Evolutionary conservation across 2,329 filamentous ascomycete genomes (phyloP).

Genomic region (Neodidymelliopsis sp.): DNA sequence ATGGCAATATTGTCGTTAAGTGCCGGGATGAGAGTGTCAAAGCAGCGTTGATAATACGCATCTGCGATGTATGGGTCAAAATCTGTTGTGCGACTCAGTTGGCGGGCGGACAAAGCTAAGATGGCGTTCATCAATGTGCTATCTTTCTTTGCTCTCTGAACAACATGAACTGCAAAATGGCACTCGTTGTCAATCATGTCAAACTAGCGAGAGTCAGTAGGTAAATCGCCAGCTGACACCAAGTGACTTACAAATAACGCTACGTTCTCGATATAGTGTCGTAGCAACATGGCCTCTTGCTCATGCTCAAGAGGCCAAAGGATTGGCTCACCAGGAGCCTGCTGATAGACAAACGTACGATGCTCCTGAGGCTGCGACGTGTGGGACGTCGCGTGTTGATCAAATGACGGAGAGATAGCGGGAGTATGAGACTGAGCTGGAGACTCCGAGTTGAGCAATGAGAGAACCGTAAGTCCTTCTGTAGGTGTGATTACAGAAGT

Average conservation of each 20-base stretch:
- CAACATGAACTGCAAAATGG: slow-evolving; percentile 46
- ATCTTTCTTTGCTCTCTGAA: slow-evolving; percentile 47
- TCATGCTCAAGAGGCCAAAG: slow-evolving; percentile 47
- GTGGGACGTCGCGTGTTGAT: slow-evolving; percentile 15
- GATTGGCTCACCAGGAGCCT: slow-evolving; percentile 38
- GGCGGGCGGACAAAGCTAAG: slow-evolving; percentile 52
- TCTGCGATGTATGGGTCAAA: slow-evolving; percentile 53
- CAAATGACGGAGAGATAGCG: slow-evolving; percentile 26
- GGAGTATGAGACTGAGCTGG: slow-evolving; percentile 27
- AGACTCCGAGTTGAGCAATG: slow-evolving; percentile 45
- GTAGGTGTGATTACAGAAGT: slow-evolving; percentile 33
- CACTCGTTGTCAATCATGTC: slow-evolving; percentile 46
- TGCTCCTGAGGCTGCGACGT: slow-evolving; percentile 17
- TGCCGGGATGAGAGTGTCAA: slow-evolving; percentile 51
- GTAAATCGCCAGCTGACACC: too few species aligned
- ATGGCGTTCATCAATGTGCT: slow-evolving; percentile 54
- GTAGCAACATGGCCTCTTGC: slow-evolving; percentile 48
- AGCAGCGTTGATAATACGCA: slow-evolving; percentile 52
- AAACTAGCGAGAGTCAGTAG: slow-evolving; percentile 31
- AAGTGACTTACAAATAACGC: slow-evolving; percentile 43
- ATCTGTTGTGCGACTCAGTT: slow-evolving; percentile 49
- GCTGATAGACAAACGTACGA: slow-evolving; percentile 41
- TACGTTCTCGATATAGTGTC: slow-evolving; percentile 48
- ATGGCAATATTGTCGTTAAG: slow-evolving; percentile 50
- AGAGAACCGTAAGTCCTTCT: slow-evolving; percentile 44